Evolutionary conservation across 1,139 yeast genomes (phyloP).

Genomic region (Chernovozyma aurita): DNA sequence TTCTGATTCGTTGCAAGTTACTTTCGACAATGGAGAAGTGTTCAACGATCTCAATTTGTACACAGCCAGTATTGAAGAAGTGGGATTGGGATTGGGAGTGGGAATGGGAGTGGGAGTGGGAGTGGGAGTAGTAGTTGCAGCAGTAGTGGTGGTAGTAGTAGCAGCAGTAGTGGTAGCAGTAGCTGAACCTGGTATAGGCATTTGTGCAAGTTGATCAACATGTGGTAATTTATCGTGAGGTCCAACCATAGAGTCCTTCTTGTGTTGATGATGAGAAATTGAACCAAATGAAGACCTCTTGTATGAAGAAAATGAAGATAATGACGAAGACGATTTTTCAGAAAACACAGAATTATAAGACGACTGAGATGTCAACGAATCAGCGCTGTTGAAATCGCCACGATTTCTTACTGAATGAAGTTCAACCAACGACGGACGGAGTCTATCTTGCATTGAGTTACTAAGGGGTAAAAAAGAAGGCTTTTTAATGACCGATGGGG

Average conservation of each 20-base stretch:
- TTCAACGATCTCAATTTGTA: not conserved
- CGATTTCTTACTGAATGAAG: conserved; percentile 21
- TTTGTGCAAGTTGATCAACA: conserved; percentile 1
- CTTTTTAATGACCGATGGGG: conserved; percentile 13
- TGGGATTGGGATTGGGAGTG: too few species aligned
- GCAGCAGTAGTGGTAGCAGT: not conserved
- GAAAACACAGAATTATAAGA: conserved; percentile 31
- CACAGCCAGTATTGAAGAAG: not conserved
- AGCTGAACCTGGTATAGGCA: not conserved
- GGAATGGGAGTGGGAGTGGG: not conserved
- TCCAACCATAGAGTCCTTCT: conserved; percentile 20
- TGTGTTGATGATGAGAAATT: conserved; percentile 13
- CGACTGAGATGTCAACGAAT: conserved; percentile 27
- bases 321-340: conserved; percentile 21
- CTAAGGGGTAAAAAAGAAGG: conserved; percentile 18
- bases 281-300: conserved; percentile 24
- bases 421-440: conserved; percentile 43
- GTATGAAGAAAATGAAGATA: conserved; percentile 27
- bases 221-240: conserved; percentile 19
- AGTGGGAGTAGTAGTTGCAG: not conserved
- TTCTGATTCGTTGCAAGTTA: not conserved
- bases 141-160: not conserved
- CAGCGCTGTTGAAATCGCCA: not conserved
- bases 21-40: conserved; percentile 3
- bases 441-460: conserved; percentile 22